These are phyloP conservation scores for Suillus subluteus DNA, from an alignment of 768 basidiomycete species.

Conservation along the genomic window DNA sequence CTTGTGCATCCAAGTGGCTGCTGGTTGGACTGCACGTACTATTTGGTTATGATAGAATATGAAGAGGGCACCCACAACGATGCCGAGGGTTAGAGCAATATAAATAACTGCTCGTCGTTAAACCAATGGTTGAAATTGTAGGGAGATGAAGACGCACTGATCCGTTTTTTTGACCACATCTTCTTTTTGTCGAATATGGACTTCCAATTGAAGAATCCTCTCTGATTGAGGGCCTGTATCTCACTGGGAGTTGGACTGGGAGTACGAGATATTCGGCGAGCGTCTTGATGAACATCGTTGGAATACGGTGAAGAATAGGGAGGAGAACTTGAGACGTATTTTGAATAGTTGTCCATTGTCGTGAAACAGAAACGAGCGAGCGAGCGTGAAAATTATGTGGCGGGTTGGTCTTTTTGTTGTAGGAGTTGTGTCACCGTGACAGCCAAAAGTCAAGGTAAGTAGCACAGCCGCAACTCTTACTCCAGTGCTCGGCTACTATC, in stretches of 20 bases:
- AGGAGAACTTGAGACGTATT: slow-evolving; percentile 5
- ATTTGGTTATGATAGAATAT: slow-evolving; percentile 67
- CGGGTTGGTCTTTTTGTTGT: slow-evolving; percentile 5
- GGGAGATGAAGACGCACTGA: slow-evolving; percentile 45
- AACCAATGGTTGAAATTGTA: neutral
- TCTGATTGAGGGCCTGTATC: slow-evolving; percentile 43
- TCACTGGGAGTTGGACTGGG: slow-evolving; percentile 73
- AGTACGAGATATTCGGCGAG: slow-evolving; percentile 40
- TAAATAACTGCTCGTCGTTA: slow-evolving; percentile 45
- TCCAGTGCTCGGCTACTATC: neutral
- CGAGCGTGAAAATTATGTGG: neutral
- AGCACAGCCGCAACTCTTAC: neutral
- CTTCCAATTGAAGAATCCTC: slow-evolving; percentile 50
- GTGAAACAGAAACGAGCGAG: slow-evolving; percentile 1
- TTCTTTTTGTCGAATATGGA: slow-evolving; percentile 48
- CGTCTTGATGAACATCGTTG: slow-evolving; percentile 14
- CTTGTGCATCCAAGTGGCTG: slow-evolving; percentile 49
- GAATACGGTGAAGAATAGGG: slow-evolving; percentile 13
- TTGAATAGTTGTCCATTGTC: slow-evolving; percentile 24
- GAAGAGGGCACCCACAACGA: slow-evolving; percentile 55
- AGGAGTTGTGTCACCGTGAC: slow-evolving; percentile 6
- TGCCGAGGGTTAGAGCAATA: slow-evolving; percentile 47
- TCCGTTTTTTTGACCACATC: slow-evolving; percentile 59
- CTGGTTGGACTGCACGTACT: slow-evolving; percentile 48
- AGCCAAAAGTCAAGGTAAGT: neutral